Base-by-base conservation (phyloP, 306 rosid species). In the Parietaria judaica region DNA sequence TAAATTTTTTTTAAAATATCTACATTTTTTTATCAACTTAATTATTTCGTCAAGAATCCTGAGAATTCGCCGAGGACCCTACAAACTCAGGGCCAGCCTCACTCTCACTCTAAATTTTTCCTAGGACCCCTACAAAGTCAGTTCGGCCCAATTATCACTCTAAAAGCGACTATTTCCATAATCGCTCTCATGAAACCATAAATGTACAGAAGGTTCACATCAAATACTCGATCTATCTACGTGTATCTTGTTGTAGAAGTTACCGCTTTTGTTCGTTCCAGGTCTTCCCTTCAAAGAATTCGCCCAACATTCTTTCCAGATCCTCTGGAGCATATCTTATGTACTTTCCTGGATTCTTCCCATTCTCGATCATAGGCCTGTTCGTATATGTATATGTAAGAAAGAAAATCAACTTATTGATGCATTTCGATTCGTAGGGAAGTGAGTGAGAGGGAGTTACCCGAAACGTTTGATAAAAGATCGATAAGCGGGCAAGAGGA, bases 401-500 rank as follows among this genome's bases (percentile, higher is more conserved):
- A 9, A 1, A 49, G 13, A 49, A 49, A 49, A 49, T 4, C 45
- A 41, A 5, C 3, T 0, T 5, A 5, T 41, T 41, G 9, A 8
- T 41, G 53, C 53, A 49, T 10, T 4, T 49, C 10, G 15, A 10
- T 23, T 0, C 31, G 1, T 23, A 23, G 31, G 31, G n/a, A 49
- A 49, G 5, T 49, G 53, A 49, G n/a, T 2, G 13, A 49, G 5
- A 49, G 13, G 15, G 10, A 10, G 10, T 49, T 86, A 66, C 97
- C 99, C 95, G 51, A 76, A 86, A 64, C 97, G 95, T 70, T 83
- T 94, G 64, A 80, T 59, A 78, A 94, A 94, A 46, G 97, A 88
- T 86, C 94, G 76, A 75, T 86, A 94, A 31, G 99, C 99, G 56
- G 97, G 97, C 72, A 94, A 81, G 50, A 94, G 80, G 36, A 94